Conservation (phyloP, 306 rosid species). For the Castanea mollissima region DNA sequence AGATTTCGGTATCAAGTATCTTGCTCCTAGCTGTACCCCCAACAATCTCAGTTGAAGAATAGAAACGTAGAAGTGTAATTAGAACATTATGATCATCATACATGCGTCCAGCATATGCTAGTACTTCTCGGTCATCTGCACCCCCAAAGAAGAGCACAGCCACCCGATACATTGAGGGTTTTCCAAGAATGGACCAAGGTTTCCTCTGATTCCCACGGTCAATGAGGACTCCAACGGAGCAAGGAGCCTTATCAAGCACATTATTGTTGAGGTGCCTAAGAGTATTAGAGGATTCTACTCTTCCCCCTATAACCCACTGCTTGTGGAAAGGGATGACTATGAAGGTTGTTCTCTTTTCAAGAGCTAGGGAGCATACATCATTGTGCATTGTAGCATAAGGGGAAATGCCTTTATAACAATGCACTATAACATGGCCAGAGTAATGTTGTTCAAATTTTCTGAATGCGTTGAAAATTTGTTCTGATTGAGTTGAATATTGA, state of each 20-base stretch:
- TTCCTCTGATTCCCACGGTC: slow-evolving; percentile 47
- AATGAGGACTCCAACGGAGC: slow-evolving; percentile 68
- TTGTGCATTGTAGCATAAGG: slow-evolving; percentile 76
- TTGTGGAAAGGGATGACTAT: slow-evolving; percentile 64
- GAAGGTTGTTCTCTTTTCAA: slow-evolving; percentile 56
- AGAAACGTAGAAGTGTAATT: slow-evolving; percentile 46
- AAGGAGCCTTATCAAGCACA: slow-evolving; percentile 78
- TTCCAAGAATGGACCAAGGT: slow-evolving; percentile 21
- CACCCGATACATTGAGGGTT: slow-evolving; percentile 29
- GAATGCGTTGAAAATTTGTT: slow-evolving; percentile 48
- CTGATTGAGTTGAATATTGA: slow-evolving; percentile 23
- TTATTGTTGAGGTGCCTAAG: slow-evolving; percentile 46
- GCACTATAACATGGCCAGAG: slow-evolving; percentile 26
- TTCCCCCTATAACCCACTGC: slow-evolving; percentile 33
- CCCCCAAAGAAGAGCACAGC: slow-evolving; percentile 70
- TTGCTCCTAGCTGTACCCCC: slow-evolving; percentile 56
- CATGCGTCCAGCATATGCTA: slow-evolving; percentile 60
- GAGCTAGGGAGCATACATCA: slow-evolving; percentile 69
- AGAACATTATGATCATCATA: slow-evolving; percentile 36
- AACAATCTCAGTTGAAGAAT: slow-evolving; percentile 35
- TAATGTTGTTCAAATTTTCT: slow-evolving; percentile 30
- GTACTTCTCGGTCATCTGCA: slow-evolving; percentile 62
- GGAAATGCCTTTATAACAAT: slow-evolving; percentile 58
- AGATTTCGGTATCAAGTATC: slow-evolving; percentile 45
- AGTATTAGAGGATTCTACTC: slow-evolving; percentile 33